These are phyloP conservation scores for Artemisia annua DNA, from an alignment of 129 eudicot genomes.

Conservation along the genomic window DNA sequence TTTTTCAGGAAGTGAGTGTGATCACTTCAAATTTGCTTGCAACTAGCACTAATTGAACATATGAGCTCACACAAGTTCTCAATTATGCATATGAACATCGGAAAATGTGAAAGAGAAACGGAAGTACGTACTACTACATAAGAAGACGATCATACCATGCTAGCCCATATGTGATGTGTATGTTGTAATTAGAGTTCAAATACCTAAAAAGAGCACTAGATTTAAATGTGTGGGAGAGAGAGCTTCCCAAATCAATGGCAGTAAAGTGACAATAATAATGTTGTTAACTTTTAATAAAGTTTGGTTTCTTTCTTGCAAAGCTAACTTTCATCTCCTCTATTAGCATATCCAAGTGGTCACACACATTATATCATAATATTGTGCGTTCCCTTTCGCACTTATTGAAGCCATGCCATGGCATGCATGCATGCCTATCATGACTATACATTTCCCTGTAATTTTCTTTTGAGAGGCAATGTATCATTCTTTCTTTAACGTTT, in stretches of 20 bases:
- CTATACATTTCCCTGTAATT: neutral
- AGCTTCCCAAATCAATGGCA: conserved; percentile 5
- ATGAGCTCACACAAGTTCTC: too few relatives aligned
- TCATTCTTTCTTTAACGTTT: too few relatives aligned
- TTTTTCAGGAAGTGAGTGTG: too few relatives aligned
- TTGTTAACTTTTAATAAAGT: conserved; percentile 30
- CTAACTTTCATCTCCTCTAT: neutral
- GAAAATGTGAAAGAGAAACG: too few relatives aligned
- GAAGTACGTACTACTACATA: too few relatives aligned
- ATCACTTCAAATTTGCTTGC: too few relatives aligned
- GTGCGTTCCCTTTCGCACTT: neutral
- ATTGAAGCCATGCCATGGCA: neutral
- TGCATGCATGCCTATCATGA: neutral
- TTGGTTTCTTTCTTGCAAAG: conserved; percentile 23
- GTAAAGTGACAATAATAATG: conserved; percentile 24
- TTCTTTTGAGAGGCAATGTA: too few relatives aligned
- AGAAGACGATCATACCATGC: too few relatives aligned
- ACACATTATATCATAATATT: neutral
- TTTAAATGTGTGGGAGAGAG: conserved; percentile 18
- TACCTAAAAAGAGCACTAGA: neutral
- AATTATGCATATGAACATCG: too few relatives aligned
- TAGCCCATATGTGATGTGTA: neutral
- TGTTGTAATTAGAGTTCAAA: neutral
- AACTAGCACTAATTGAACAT: too few relatives aligned
- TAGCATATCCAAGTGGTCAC: conserved; percentile 16